These are phyloP conservation scores for Rosa lucieae DNA, from an alignment of 306 rosid species.

Conservation along the genomic window DNA sequence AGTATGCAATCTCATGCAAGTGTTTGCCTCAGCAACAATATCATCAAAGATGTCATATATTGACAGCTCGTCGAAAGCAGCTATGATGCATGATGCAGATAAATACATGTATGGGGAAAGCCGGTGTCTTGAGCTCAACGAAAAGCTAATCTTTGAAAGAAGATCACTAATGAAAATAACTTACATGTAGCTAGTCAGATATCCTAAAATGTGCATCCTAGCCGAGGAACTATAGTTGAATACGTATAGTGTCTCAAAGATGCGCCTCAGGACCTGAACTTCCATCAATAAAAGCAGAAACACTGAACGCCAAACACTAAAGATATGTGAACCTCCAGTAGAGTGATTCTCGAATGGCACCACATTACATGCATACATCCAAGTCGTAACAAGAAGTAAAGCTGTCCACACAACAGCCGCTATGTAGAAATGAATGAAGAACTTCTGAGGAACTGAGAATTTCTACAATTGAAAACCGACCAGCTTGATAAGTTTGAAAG, in stretches of 20 bases:
- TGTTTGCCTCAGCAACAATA: neutral
- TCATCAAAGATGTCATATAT: neutral
- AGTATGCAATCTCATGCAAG: neutral
- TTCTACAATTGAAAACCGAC: conserved; percentile 40
- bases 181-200: conserved; percentile 77
- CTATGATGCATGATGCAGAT: neutral
- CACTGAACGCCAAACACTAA: conserved; percentile 63
- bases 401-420: conserved; percentile 72
- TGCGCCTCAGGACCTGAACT: conserved; percentile 67
- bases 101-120: neutral
- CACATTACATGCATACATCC: conserved; percentile 56
- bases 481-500: neutral
- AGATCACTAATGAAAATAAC: conserved; percentile 31
- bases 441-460: conserved; percentile 73
- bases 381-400: conserved; percentile 62
- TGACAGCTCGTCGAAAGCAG: neutral
- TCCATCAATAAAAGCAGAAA: conserved; percentile 79
- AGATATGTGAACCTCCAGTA: conserved; percentile 52
- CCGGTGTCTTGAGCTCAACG: neutral
- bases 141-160: neutral
- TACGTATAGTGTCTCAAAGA: conserved; percentile 61
- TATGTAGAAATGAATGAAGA: conserved; percentile 67
- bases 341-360: conserved; percentile 50
- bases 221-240: conserved; percentile 76
- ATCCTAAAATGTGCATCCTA: conserved; percentile 76